Evolutionary conservation across 352 stramenopile species (phyloP), one percentile per base, ranked within the genome.

Genomic region (Discostella stelligera): DNA sequence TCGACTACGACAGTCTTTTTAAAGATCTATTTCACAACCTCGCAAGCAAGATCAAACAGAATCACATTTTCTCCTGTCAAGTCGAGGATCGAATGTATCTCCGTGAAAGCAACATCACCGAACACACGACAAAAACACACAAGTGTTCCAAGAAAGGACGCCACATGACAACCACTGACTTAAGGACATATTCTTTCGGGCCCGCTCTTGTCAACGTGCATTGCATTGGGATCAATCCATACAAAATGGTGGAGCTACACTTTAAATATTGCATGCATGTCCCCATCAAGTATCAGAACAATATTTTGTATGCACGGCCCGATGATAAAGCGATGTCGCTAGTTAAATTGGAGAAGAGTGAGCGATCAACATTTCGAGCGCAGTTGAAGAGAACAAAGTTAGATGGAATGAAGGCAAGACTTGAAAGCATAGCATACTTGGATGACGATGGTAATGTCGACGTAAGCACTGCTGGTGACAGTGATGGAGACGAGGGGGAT

Each of bases 191-290:
- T 58, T 10, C 41, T 37, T 32, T 3, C 20, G 16, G 54, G 27
- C 27, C 23, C 44, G 18, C 50, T 46, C 61, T 20, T 21, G 14
- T 11, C 11, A 30, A 66, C 37, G 0, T 39, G 27, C 27, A n/a
- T 23, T 8, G 18, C 4, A 10, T 41, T n/a, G 39, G 44, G 16
- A 59, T 68, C n/a, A 66, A 66, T 41, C 44, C 46, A 23, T 68
- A 59, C 44, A 32, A 32, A 32, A 32, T 32, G 27, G 27, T 32
- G 5, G 27, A 32, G 5, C 27, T 32, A 6, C 27, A 67, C 25
- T 20, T 32, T 32, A 32, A 32, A 32, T 32, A 32, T 32, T 5
- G 27, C 27, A 2, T 5, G 27, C 27, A 32, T 5, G 5, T 32
- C 27, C 39, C 37, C 1, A 44, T 56, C 46, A 10, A 67, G 20